Base-by-base conservation (phyloP, 2,329 filamentous ascomycete species). In the Colletotrichum karsti region DNA sequence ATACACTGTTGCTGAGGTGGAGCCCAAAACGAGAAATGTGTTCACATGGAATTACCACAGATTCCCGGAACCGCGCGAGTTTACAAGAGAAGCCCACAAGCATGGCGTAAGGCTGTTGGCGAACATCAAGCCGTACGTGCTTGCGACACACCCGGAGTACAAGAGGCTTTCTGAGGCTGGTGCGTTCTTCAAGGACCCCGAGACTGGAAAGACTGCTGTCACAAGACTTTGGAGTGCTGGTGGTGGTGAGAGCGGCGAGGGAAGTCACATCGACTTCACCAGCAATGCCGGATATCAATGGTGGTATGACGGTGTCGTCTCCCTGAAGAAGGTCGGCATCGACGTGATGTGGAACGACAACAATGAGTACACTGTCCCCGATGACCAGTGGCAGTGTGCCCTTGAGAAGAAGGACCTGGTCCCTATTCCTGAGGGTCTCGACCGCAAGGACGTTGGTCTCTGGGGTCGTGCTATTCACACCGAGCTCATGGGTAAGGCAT, bases 291-390 rank as follows among this genome's bases (percentile, higher is more conserved):
- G 89, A 0, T 93, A 88, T 73, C 80, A 89, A 15, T 93, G 90
- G 89, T 93, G 92, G 92, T 91, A 88, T 68, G 82, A 92, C 1
- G 91, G 91, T 2, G 87, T 92, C 8, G 85, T 87, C 66, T 85
- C 84, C 55, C 82, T 93, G 2, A 88, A 88, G 61, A 80, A 86
- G 26, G 79, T 88, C 8, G 91, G 91, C 1, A 91, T 93, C 63
- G 91, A 93, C 71, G 91, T 86, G 53, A 92, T 93, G 80, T 93
- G 92, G 91, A 93, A 93, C 71, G 91, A 93, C 75, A 93, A 93
- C 77, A 93, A 93, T 71, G 91, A 93, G 76, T 93, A 93, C 75
- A 90, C 88, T 1, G 83, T 92, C 3, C 85, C 89, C 0, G 83
- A 88, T 68, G 91, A 93, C 67, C 82, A 86, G 24, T 93, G 91